phyloP scores from a whole-genome alignment of 2,329 filamentous ascomycete species.

The Nemania diffusa region DNA sequence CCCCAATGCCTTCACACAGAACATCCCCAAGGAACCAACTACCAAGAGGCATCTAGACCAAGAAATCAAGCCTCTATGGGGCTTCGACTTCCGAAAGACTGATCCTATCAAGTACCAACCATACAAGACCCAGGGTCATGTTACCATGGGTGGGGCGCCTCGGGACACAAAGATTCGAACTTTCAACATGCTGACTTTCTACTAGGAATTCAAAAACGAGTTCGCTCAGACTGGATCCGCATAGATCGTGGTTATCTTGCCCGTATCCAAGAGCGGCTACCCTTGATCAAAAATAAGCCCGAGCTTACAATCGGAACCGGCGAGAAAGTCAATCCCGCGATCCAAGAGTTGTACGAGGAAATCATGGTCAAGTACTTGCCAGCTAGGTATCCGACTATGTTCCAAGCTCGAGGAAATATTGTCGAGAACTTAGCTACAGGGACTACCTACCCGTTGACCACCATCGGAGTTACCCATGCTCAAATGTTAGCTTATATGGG shows the following conservation, averaged over 20 bases:
- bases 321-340: not conserved
- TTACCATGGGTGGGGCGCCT: not conserved
- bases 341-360: not conserved
- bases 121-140: not conserved
- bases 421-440: not conserved
- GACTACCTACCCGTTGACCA: not conserved
- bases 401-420: not conserved
- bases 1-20: too few relatives aligned
- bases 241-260: not conserved
- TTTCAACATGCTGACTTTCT: not conserved
- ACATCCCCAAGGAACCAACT: too few relatives aligned
- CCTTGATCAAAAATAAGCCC: not conserved
- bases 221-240: not conserved
- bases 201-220: not conserved
- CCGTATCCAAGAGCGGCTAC: not conserved
- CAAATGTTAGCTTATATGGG: too few relatives aligned
- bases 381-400: not conserved
- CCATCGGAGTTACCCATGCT: too few relatives aligned
- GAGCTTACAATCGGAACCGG: not conserved
- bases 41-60: too few relatives aligned
- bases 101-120: not conserved
- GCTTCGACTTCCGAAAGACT: not conserved
- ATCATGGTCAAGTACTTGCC: not conserved
- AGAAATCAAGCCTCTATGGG: too few relatives aligned
- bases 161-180: not conserved